Conservation (phyloP, 768 basidiomycete genomes). For the Nevesoporus exiguus region DNA sequence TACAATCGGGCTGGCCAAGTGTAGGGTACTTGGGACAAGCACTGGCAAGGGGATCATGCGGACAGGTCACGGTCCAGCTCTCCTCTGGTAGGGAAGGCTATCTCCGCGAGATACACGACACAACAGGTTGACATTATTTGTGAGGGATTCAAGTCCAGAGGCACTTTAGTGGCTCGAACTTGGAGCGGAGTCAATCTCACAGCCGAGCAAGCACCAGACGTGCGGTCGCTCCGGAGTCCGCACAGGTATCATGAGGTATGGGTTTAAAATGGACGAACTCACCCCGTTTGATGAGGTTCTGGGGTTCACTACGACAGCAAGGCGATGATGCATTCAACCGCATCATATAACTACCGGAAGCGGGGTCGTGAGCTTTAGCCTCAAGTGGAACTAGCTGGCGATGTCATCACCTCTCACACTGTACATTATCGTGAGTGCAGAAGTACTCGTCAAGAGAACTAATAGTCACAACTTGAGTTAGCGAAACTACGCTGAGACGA, state of each 20-base stretch:
- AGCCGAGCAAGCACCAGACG: neutral
- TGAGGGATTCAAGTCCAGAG: neutral
- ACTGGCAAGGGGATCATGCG: conserved; percentile 11
- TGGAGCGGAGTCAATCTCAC: too few species aligned
- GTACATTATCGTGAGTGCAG: conserved; percentile 20
- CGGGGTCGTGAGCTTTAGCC: neutral
- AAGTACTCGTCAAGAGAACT: neutral
- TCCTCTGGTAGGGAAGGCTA: neutral
- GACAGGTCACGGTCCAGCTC: neutral
- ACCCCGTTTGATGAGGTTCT: neutral
- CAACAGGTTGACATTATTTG: neutral
- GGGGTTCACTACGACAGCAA: too few species aligned
- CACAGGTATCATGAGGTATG: too few species aligned
- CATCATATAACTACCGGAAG: neutral
- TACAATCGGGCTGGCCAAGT: neutral
- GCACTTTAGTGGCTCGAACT: neutral
- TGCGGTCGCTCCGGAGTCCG: neutral
- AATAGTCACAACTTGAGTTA: conserved; percentile 18
- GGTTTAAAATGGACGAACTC: too few species aligned
- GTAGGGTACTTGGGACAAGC: neutral
- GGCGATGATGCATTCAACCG: too few species aligned
- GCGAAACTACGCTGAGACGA: conserved; percentile 43
- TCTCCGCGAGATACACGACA: neutral
- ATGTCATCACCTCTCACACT: conserved; percentile 23
- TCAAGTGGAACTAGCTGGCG: neutral